Evolutionary conservation across 192 early-diverging fungal species (phyloP).

Genomic region (Phlyctochytrium bullatum): DNA sequence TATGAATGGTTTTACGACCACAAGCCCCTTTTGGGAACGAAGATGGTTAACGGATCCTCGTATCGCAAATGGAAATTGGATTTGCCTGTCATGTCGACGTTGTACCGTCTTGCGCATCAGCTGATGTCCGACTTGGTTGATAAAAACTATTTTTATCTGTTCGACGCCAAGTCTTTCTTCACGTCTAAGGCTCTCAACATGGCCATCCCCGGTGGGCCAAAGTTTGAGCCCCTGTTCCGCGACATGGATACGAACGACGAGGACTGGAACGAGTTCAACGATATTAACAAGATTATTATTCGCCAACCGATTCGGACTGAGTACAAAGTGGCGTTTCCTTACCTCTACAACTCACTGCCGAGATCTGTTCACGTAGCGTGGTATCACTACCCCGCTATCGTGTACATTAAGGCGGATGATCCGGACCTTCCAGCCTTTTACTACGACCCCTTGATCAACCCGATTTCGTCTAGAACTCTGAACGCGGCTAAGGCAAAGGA

Average conservation of each 20-base stretch:
- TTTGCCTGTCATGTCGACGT: constrained; percentile 89
- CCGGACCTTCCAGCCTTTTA: constrained; percentile 97
- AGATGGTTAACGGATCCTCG: constrained; percentile 82
- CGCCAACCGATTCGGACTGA: constrained; percentile 98
- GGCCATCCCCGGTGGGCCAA: constrained; percentile 97
- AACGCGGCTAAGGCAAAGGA: constrained; percentile 41
- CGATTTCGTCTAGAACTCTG: constrained; percentile 83
- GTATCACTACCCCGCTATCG: constrained; percentile 92
- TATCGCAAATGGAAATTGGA: constrained; percentile 90
- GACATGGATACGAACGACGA: constrained; percentile 96
- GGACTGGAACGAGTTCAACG: constrained; percentile 99
- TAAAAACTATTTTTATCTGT: constrained; percentile 97
- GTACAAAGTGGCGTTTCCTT: constrained; percentile 98
- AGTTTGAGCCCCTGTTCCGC: constrained; percentile 96
- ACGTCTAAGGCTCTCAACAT: constrained; percentile 98
- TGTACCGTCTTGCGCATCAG: constrained; percentile 89
- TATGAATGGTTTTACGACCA: constrained; percentile 98
- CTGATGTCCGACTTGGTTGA: constrained; percentile 92
- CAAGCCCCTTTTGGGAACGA: constrained; percentile 75
- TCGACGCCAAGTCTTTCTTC: constrained; percentile 92
- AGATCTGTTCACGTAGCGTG: constrained; percentile 86
- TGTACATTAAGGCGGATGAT: constrained; percentile 86
- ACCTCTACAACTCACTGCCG: constrained; percentile 95
- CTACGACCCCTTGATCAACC: constrained; percentile 96
- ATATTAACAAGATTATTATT: constrained; percentile 99